Evolutionary conservation across 176 grass and related monocot species (phyloP), one percentile per base, ranked within the genome.

Genomic region (Sorghum bicolor): DNA sequence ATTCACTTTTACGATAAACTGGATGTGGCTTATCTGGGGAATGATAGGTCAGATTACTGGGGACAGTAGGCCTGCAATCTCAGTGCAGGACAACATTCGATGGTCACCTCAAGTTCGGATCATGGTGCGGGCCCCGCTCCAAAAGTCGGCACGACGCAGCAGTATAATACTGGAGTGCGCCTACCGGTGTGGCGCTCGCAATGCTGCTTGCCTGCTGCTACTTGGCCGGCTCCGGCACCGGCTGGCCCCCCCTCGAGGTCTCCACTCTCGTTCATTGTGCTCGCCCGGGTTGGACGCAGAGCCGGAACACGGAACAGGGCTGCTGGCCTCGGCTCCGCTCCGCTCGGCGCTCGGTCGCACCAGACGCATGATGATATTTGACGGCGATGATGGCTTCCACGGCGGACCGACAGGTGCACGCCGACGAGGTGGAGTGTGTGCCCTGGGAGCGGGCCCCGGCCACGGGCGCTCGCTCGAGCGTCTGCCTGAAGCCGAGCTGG

Each of bases 351-450:
- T 29, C 70, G 69, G 65, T 37, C 58, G 76, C 57, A 31, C 36
- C 44, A 17, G 26, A 14, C 50, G 78, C 78, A 89, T 89, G 76
- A 89, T 89, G 61, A 62, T 48, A 79, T 84, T 88, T 88, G 87
- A 80, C 81, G 87, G 87, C 76, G 87, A 89, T 84, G 82, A 89
- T 89, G 76, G 76, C 81, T 24, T 80, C 75, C 81, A 80, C 81
- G 81, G 66, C 85, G 55, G 26, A 5, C 80, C 80, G 80, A 79
- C 82, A 80, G 69, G 39, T 61, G 76, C 82, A 74, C 87, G 76
- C 87, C 87, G 36, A 88, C 32, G 75, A 32, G 34, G 36, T 79
- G 87, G 81, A 88, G 75, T 74, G 60, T 84, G 75, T 81, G 60
- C 80, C 67, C 86, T 66, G 39, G 52, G 28, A 38, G 28, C 66